These are phyloP conservation scores for Ensete glaucum DNA, from an alignment of 176 grass and related monocot species.

Conservation along the genomic window DNA sequence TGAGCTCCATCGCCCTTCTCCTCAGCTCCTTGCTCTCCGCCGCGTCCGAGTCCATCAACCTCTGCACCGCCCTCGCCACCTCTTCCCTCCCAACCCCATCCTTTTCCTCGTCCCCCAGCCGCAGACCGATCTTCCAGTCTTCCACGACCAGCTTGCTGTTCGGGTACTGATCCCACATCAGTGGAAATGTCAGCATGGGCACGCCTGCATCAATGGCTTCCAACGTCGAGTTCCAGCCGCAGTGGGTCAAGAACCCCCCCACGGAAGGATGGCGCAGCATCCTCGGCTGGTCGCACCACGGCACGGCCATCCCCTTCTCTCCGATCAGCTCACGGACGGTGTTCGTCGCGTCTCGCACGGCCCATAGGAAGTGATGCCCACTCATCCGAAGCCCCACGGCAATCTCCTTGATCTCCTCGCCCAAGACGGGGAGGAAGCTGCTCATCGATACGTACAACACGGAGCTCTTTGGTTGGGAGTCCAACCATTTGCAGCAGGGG, in stretches of 20 bases:
- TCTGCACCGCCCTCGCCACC: constrained; percentile 21
- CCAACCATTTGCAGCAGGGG: constrained; percentile 36
- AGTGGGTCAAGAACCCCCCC: constrained; percentile 59
- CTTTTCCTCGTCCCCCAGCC: constrained; percentile 31
- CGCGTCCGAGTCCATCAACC: constrained; percentile 44
- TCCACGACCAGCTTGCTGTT: constrained; percentile 38
- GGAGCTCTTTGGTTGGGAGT: constrained; percentile 32
- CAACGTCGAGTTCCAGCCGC: constrained; percentile 68
- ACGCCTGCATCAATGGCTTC: constrained; percentile 41
- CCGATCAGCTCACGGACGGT: constrained; percentile 8
- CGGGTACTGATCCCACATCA: constrained; percentile 50
- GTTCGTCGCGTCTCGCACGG: constrained; percentile 18
- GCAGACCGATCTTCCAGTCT: constrained; percentile 45
- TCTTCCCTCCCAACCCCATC: constrained; percentile 23
- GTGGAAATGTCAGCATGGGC: constrained; percentile 39
- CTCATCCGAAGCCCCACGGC: constrained; percentile 31
- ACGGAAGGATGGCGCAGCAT: constrained; percentile 49
- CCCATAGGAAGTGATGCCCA: constrained; percentile 42
- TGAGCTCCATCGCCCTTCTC: constrained; percentile 24
- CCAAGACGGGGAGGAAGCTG: constrained; percentile 35
- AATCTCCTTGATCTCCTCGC: constrained; percentile 39
- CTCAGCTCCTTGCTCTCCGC: constrained; percentile 34
- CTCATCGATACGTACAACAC: constrained; percentile 66
- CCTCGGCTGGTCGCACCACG: constrained; percentile 59
- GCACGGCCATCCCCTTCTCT: constrained; percentile 38